These are phyloP conservation scores for Zalaria obscura DNA, from an alignment of 2,329 filamentous ascomycete genomes.

Conservation along the genomic window DNA sequence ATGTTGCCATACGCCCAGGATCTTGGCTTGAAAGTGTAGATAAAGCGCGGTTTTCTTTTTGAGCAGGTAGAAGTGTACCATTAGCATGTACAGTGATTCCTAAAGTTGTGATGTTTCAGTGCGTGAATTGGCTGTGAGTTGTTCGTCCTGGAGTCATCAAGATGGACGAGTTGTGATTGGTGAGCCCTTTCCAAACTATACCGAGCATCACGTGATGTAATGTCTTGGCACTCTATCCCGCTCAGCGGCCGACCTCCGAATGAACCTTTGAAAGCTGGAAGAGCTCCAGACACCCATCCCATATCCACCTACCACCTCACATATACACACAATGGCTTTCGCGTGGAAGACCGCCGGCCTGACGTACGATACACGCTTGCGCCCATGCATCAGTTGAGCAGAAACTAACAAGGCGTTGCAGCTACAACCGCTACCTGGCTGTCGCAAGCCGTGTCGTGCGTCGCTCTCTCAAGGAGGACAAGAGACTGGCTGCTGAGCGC, in stretches of 20 bases:
- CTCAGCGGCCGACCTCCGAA: too few relatives aligned
- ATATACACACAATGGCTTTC: conserved; percentile 68
- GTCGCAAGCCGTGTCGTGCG: conserved; percentile 90
- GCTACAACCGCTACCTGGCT: conserved; percentile 99
- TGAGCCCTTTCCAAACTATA: too few relatives aligned
- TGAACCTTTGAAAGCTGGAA: too few relatives aligned
- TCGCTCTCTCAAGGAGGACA: conserved; percentile 91
- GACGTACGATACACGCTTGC: conserved; percentile 50
- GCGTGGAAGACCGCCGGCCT: conserved; percentile 97
- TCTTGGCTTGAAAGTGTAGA: conserved; percentile 86
- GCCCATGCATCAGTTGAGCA: background rate
- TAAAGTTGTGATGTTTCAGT: too few relatives aligned
- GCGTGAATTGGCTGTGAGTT: too few relatives aligned
- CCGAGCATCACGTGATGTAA: too few relatives aligned
- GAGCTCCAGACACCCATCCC: conserved; percentile 3
- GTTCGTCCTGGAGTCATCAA: too few relatives aligned
- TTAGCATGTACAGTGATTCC: conserved; percentile 9
- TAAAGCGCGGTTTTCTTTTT: conserved; percentile 11
- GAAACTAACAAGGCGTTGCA: conserved; percentile 25
- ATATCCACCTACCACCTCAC: conserved; percentile 8
- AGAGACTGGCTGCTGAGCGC: conserved; percentile 75
- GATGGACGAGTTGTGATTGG: too few relatives aligned
- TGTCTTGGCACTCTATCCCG: too few relatives aligned
- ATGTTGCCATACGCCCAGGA: conserved; percentile 87
- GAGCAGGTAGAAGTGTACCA: conserved; percentile 15